Conservation (phyloP, 768 basidiomycete genomes). For the Leccinum longicurvipes region DNA sequence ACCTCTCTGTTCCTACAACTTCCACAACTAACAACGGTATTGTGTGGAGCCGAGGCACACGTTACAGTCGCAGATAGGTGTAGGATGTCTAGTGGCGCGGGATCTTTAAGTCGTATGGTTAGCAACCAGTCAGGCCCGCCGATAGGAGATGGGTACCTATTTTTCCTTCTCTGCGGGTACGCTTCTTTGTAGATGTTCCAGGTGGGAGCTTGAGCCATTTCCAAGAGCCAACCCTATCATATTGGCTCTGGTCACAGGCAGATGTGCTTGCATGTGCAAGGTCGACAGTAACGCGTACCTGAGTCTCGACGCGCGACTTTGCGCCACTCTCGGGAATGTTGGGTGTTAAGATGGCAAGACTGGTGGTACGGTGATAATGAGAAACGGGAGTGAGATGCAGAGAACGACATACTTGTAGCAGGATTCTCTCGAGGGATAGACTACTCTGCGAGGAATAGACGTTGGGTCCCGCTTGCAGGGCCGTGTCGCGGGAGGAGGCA, state of each 20-base stretch:
- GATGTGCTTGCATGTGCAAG: conserved; percentile 64
- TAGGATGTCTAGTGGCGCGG: conserved; percentile 64
- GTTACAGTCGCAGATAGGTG: conserved; percentile 71
- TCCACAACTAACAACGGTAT: conserved; percentile 76
- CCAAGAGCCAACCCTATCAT: conserved; percentile 86
- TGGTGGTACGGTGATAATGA: conserved; percentile 31
- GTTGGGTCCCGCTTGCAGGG: conserved; percentile 55
- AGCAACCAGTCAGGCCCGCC: conserved; percentile 10
- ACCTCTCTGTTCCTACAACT: conserved; percentile 88
- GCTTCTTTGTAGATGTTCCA: conserved; percentile 80
- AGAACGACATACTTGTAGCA: conserved; percentile 63
- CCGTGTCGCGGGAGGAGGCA: conserved; percentile 63
- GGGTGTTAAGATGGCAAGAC: conserved; percentile 78
- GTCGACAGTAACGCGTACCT: conserved; percentile 82
- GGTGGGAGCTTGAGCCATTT: conserved; percentile 80
- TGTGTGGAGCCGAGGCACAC: conserved; percentile 77
- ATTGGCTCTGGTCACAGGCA: conserved; percentile 57
- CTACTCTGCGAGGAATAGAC: conserved; percentile 52
- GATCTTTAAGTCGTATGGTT: conserved; percentile 46
- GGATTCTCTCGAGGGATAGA: conserved; percentile 68
- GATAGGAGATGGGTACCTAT: conserved; percentile 49
- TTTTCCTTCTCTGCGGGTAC: conserved; percentile 80
- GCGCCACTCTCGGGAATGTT: conserved; percentile 80
- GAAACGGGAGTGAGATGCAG: conserved; percentile 2
- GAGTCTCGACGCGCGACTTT: conserved; percentile 93